Evolutionary conservation across 306 rosid genomes (phyloP).

Genomic region (Fragaria ananassa): DNA sequence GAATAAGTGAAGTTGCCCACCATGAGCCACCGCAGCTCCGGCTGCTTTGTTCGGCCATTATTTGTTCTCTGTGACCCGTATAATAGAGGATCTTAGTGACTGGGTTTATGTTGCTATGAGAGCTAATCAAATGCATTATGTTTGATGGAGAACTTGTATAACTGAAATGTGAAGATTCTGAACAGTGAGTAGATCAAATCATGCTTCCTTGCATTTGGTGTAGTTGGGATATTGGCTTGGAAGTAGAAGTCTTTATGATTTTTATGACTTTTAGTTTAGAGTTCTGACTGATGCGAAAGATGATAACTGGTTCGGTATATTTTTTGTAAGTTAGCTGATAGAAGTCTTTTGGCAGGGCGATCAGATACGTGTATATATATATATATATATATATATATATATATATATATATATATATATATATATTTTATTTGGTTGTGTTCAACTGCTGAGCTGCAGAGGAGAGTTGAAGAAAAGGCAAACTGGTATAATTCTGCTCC

Average conservation of each 20-base stretch:
- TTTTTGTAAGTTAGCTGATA: neutral
- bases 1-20: neutral
- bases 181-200: neutral
- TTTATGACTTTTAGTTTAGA: neutral
- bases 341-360: neutral
- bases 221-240: too few relatives aligned
- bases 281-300: neutral
- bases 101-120: neutral
- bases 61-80: neutral
- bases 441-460: conserved; percentile 60
- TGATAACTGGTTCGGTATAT: neutral
- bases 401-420: too few relatives aligned
- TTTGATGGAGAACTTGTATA: neutral
- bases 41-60: neutral
- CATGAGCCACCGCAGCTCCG: neutral
- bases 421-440: neutral
- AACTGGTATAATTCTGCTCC: conserved; percentile 44
- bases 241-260: neutral
- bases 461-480: conserved; percentile 85
- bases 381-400: too few relatives aligned
- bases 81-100: neutral
- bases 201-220: neutral
- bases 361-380: too few relatives aligned
- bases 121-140: neutral
- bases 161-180: neutral